A percentile compares a stretch with the other conserved stretches of the same genome.
Conservation (phyloP, 805 yeast genomes). For the Saccharomyces eubayanus region DNA sequence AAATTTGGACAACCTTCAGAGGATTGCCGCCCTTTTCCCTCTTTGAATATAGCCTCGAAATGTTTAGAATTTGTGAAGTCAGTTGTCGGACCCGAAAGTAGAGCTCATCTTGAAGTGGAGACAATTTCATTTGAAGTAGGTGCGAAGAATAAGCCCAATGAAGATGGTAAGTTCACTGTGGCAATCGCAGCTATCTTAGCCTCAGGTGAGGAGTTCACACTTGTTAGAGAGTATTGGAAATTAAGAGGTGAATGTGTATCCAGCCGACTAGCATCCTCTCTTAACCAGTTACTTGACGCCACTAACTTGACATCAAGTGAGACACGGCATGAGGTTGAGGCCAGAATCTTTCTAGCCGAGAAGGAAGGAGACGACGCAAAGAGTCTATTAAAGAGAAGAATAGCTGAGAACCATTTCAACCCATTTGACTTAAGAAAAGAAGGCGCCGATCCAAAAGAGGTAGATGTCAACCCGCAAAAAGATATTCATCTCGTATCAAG, state of each 20-base stretch:
- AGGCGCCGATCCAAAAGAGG: constrained; percentile 31
- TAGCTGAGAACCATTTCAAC: constrained; percentile 8
- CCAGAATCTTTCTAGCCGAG: not conserved
- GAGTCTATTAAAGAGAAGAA: constrained; percentile 6
- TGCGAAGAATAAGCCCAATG: constrained; percentile 46
- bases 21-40: constrained; percentile 58
- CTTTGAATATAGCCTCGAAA: constrained; percentile 58
- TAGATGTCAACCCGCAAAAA: constrained; percentile 22
- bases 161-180: constrained; percentile 45
- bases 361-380: constrained; percentile 6
- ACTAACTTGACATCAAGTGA: not conserved
- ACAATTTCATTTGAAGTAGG: constrained; percentile 6
- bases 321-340: not conserved
- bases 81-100: constrained; percentile 5
- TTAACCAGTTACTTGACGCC: constrained; percentile 1
- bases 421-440: constrained; percentile 6
- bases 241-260: constrained; percentile 15
- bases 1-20: constrained; percentile 72
- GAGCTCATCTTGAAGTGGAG: constrained; percentile 10
- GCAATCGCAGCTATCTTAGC: constrained; percentile 57
- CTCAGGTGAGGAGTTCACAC: constrained; percentile 45
- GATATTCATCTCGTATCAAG: constrained; percentile 74
- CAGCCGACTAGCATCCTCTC: constrained; percentile 8
- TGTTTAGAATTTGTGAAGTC: constrained; percentile 63
- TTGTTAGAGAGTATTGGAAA: constrained; percentile 87